Conservation (phyloP, 768 basidiomycete genomes). For the Termitomyces sp. region DNA sequence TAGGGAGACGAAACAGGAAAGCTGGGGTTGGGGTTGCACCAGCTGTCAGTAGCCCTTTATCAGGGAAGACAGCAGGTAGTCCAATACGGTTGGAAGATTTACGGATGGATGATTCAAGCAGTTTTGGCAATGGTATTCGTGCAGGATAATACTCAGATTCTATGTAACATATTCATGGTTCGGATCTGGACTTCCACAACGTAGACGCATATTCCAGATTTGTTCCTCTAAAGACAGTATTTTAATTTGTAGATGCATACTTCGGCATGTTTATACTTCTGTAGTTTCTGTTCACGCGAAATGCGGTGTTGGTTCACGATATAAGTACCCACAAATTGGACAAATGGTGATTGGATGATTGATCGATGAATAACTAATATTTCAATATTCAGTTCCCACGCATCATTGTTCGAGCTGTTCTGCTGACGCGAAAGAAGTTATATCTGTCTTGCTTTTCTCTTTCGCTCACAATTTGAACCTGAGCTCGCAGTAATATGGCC, state of each 20-base stretch:
- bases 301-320: background rate
- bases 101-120: slow-evolving; percentile 12
- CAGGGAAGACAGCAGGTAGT: slow-evolving; percentile 22
- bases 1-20: slow-evolving; percentile 63
- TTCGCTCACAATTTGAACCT: background rate
- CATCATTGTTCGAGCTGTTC: background rate
- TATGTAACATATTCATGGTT: background rate
- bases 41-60: slow-evolving; percentile 29
- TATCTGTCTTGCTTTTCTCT: background rate
- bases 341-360: no score
- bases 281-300: background rate
- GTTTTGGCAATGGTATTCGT: slow-evolving; percentile 20
- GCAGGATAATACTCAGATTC: background rate
- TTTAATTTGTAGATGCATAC: no score
- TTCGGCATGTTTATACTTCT: background rate
- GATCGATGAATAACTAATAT: no score
- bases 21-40: slow-evolving; percentile 15
- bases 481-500: slow-evolving; percentile 42
- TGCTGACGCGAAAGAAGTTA: background rate
- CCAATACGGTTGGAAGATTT: slow-evolving; percentile 20
- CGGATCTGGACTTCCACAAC: background rate
- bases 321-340: no score
- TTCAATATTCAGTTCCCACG: no score
- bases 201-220: background rate
- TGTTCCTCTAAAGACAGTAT: background rate